A percentile compares a stretch with the other conserved stretches of the same genome.
Evolutionary conservation across 2,329 filamentous ascomycete species (phyloP).

Genomic region (Trichoderma harzianum): DNA sequence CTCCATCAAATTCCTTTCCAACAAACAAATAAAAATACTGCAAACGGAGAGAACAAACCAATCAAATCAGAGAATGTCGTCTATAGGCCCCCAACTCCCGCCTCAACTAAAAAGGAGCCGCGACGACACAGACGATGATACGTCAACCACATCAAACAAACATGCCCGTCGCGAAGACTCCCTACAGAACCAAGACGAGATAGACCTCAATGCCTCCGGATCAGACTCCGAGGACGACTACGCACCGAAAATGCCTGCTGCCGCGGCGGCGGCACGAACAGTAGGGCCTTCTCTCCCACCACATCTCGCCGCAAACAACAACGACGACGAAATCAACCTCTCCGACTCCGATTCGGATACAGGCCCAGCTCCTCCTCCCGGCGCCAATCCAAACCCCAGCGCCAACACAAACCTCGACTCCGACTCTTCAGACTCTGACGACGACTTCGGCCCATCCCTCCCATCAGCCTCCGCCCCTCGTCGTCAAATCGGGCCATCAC

Average conservation of each 20-base stretch:
- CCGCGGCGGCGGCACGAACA: slow-evolving; percentile 9
- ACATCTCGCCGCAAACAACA: slow-evolving; percentile 22
- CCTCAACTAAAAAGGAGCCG: slow-evolving; percentile 62
- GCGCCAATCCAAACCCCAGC: slow-evolving; percentile 24
- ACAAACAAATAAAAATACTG: background rate
- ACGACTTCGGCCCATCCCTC: slow-evolving; percentile 59
- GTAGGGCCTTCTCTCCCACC: slow-evolving; percentile 15
- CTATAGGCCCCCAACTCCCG: slow-evolving; percentile 68
- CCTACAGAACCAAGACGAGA: slow-evolving; percentile 44
- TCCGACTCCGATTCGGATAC: slow-evolving; percentile 33
- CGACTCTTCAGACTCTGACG: slow-evolving; percentile 33
- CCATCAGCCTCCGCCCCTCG: slow-evolving; percentile 47
- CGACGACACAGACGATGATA: slow-evolving; percentile 37
- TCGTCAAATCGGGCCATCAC: slow-evolving; percentile 37
- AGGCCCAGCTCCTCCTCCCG: slow-evolving; percentile 38
- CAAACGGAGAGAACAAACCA: background rate
- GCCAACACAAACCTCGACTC: slow-evolving; percentile 30
- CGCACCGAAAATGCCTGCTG: slow-evolving; percentile 30
- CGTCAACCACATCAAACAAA: slow-evolving; percentile 41
- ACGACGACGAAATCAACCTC: slow-evolving; percentile 42
- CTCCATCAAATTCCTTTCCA: background rate
- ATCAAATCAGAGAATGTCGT: slow-evolving; percentile 41
- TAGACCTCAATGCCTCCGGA: slow-evolving; percentile 42
- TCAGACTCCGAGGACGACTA: slow-evolving; percentile 39
- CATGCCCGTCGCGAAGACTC: slow-evolving; percentile 29